Evolutionary conservation across 2,329 filamentous ascomycete genomes (phyloP), one percentile per base, ranked within the genome.

Genomic region (Apiospora kogelbergensis): DNA sequence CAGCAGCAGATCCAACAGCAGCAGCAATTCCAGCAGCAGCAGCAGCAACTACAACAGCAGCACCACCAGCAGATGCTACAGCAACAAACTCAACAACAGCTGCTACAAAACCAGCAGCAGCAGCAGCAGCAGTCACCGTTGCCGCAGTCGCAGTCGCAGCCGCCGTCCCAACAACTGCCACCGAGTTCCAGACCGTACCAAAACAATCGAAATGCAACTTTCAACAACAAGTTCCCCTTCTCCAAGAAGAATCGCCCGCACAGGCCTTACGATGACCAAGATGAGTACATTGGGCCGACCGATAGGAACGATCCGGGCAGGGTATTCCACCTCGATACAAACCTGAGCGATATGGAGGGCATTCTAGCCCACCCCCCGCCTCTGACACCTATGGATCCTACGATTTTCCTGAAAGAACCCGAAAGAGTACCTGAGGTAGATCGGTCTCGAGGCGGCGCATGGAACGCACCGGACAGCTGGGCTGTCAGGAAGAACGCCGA

Each of bases 401-500:
- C 83, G 71, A 85, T 85, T 68, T 80, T 86, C 24, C 63, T 72
- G 15, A 65, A 71, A 11, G 75, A 78, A 6, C 40, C 69, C 15
- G 77, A 78, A 48, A 67, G 53, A 33, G 42, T 72, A 11, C 69
- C 70, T 9, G 77, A 78, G 46, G 45, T 71, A 41, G 78, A 79
- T 26, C 70, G 75, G 44, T 79, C 82, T 65, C 81, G 78, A 37
- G 74, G 78, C 46, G 90, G 90, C 1, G 89, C 89, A 3, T 99
- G 95, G 95, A 93, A 97, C 79, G 95, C 95, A 3, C 95, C 96
- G 1, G 95, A 98, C 79, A 98, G 95, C 78, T 99, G 96, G 96
- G 94, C 93, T 66, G 95, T 98, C 33, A 93, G 93, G 73, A 90
- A 90, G 70, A 85, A 85, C 60, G 88, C 88, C 9, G 90, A 94